These are phyloP conservation scores for Amauroascus niger DNA, from an alignment of 2,329 filamentous ascomycete species.

Conservation along the genomic window DNA sequence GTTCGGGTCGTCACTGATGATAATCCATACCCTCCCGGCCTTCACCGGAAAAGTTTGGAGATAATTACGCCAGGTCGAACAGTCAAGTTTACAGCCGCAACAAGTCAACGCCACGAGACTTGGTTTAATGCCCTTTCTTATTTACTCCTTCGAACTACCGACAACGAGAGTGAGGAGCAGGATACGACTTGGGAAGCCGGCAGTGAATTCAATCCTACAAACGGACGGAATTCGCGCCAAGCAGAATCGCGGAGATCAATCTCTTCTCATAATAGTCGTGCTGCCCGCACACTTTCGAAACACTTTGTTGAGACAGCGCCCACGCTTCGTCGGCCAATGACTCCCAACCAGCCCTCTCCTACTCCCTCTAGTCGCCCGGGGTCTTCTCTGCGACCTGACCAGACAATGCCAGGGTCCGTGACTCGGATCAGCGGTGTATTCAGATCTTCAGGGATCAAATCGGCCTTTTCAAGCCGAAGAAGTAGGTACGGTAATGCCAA, in stretches of 20 bases:
- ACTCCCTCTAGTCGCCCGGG: slow-evolving; percentile 29
- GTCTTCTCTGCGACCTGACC: slow-evolving; percentile 28
- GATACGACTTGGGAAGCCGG: slow-evolving; percentile 45
- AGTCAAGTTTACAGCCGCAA: slow-evolving; percentile 90
- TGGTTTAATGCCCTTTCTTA: slow-evolving; percentile 98
- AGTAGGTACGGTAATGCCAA: slow-evolving; percentile 33
- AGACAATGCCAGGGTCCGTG: slow-evolving; percentile 36
- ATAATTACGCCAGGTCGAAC: slow-evolving; percentile 80
- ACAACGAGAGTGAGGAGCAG: slow-evolving; percentile 46
- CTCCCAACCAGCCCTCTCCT: slow-evolving; percentile 30
- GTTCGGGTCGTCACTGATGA: slow-evolving; percentile 87
- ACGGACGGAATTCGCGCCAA: slow-evolving; percentile 47
- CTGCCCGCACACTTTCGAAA: slow-evolving; percentile 57
- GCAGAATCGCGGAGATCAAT: slow-evolving; percentile 51
- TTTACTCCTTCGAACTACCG: slow-evolving; percentile 65
- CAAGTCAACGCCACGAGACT: slow-evolving; percentile 88
- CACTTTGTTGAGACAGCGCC: slow-evolving; percentile 32
- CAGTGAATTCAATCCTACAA: slow-evolving; percentile 72
- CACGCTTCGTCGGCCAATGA: slow-evolving; percentile 31
- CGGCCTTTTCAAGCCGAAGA: slow-evolving; percentile 42
- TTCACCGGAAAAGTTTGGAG: slow-evolving; percentile 87
- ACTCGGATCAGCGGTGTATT: slow-evolving; percentile 42
- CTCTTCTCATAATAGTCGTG: slow-evolving; percentile 70
- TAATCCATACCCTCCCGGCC: slow-evolving; percentile 86
- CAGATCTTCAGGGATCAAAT: slow-evolving; percentile 38